Base-by-base conservation (phyloP, 1,284 basidiomycete species). In the Exobasidium rhododendri region DNA sequence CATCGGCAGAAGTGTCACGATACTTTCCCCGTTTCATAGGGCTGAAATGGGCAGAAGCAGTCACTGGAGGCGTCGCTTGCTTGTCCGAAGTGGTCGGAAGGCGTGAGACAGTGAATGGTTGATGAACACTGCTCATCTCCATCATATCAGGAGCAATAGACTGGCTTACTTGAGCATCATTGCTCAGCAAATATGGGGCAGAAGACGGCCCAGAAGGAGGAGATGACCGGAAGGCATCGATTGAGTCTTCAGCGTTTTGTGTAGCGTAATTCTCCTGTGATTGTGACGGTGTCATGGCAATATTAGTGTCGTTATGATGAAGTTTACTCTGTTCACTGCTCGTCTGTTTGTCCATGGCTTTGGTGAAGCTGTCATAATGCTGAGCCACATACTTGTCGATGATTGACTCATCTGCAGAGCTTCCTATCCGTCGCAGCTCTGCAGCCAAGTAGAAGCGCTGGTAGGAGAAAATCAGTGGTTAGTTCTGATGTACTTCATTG, bases 331-430 rank as follows among this genome's bases (percentile, higher is more conserved):
- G 7, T 40, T 7, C 17, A 40, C 10, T 17, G 7, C 10, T 40
- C 7, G 35, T 10, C 22, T 13, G 20, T 50, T 50, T 20, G 4
- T 50, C 47, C 47, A 50, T 50, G 56, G 67, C 66, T 56, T 69
- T 70, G 60, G 70, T 64, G 56, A 74, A 64, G 47, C 64, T 71
- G 57, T 72, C 67, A 58, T 70, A 75, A 61, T 77, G 75, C 45
- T 75, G 72, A 52, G 69, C 63, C 28, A 78, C 74, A 47, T 77
- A 72, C 22, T 69, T 61, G 64, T 76, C 71, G 54, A 76, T 65
- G 10, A 73, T 65, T 2, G 69, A 64, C 54, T 71, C 70, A 45
- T 71, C 69, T 20, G 73, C 69, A 56, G 65, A 62, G 4, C 71
- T 67, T 26, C 75, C 75, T 22, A 73, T 71, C 50, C 71, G 71